Percentiles rank a stretch among this genome's conserved stretches.
Conservation (phyloP, 106 monocot genomes). For the Phalaenopsis equestris region DNA sequence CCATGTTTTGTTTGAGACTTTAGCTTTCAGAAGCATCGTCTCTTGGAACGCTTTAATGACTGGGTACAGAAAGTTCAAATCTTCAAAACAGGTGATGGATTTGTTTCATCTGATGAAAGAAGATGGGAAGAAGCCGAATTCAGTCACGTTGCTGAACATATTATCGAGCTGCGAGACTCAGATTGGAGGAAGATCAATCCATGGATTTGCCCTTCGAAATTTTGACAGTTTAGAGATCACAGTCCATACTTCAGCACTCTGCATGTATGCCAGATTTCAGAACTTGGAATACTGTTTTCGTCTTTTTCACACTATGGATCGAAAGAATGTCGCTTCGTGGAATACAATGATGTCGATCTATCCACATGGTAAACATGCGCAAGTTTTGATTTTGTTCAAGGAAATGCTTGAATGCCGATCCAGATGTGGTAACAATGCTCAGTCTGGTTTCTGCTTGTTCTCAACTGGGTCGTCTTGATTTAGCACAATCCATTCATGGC, state of each 20-base stretch:
- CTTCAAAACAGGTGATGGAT: slow-evolving; percentile 21
- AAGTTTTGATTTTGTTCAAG: slow-evolving; percentile 26
- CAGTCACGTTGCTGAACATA: slow-evolving; percentile 50
- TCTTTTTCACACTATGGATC: slow-evolving; percentile 36
- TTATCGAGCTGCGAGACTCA: slow-evolving; percentile 32
- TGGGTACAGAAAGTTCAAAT: slow-evolving; percentile 36
- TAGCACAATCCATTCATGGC: slow-evolving; percentile 22
- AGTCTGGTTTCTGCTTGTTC: slow-evolving; percentile 38
- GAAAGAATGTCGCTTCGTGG: slow-evolving; percentile 42
- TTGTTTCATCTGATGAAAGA: slow-evolving; percentile 37
- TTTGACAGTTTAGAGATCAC: slow-evolving; percentile 19
- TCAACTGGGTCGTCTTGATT: slow-evolving; percentile 20
- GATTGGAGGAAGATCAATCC: slow-evolving; percentile 42
- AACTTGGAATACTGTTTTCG: slow-evolving; percentile 23
- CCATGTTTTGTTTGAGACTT: slow-evolving; percentile 24
- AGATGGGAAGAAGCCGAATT: slow-evolving; percentile 27
- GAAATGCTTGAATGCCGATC: slow-evolving; percentile 40
- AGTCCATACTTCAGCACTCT: slow-evolving; percentile 45
- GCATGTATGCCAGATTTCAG: slow-evolving; percentile 56
- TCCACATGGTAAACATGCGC: slow-evolving; percentile 19
- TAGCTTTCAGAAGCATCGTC: slow-evolving; percentile 24
- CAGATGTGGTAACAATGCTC: slow-evolving; percentile 52
- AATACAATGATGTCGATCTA: slow-evolving; percentile 49
- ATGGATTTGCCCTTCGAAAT: slow-evolving; percentile 52
- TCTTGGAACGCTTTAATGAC: slow-evolving; percentile 67